Evolutionary conservation across 2,329 filamentous ascomycete species (phyloP), one percentile per base, ranked within the genome.

Genomic region (Plectosphaerella plurivora): DNA sequence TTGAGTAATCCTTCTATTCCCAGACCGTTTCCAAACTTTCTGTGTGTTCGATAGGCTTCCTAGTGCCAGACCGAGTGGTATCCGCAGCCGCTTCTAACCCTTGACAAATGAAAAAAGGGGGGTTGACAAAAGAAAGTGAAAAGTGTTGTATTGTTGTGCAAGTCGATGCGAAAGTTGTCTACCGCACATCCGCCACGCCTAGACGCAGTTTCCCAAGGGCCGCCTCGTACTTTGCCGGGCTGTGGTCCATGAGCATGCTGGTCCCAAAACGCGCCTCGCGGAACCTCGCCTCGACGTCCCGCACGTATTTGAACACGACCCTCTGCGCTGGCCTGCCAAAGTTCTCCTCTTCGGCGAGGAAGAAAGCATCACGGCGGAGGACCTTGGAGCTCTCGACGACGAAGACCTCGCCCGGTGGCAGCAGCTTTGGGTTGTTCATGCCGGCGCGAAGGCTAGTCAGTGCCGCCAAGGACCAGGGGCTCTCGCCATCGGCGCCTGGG

Each of bases 341-440:
- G 16, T 76, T 71, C 50, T 76, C 76, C 42, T 72, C 69, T 5
- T 66, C 71, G 22, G 62, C 71, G 54, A 60, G 66, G 61, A 78
- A 60, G 44, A 88, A 87, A 0, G 86, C 83, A 61, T 88, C 83
- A 12, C 87, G 73, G 57, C 87, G 77, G 55, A 91, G 70, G 4
- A 89, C 87, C 9, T 77, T 76, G 63, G 83, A 83, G 22, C 78
- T 86, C 68, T 90, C 87, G 3, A 91, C 77, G 2, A 84, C 73
- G 61, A 91, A 91, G 0, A 91, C 85, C 64, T 92, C 88, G 1
- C 88, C 88, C 0, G 88, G 88, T 1, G 88, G 88, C 46, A 90
- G 70, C 3, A 92, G 74, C 62, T 91, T 91, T 33, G 79, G 73
- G 49, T 80, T 85, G 55, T 81, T 76, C 84, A 91, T 89, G 59